phyloP scores from a whole-genome alignment of 345 rosid species.

The Theobroma cacao region DNA sequence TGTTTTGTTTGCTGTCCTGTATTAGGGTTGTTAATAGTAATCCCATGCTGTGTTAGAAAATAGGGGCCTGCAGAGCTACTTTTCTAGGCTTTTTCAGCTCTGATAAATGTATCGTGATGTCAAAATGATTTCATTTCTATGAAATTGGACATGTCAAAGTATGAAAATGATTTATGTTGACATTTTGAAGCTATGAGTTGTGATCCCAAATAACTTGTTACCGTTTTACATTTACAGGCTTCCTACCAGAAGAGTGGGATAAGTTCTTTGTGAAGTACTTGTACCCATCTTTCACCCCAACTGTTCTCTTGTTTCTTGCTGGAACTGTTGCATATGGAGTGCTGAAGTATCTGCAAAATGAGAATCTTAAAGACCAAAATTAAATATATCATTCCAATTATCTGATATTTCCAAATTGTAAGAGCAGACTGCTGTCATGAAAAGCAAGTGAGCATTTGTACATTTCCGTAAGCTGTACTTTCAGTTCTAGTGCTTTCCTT shows the following conservation, averaged over 20 bases:
- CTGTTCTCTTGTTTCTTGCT: constrained; percentile 67
- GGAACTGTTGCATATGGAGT: constrained; percentile 81
- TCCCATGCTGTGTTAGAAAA: not conserved
- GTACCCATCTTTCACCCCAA: constrained; percentile 83
- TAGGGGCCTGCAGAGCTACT: not conserved
- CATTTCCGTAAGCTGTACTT: not conserved
- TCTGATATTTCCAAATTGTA: constrained; percentile 7
- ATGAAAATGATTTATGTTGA: not conserved
- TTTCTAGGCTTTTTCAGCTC: not conserved
- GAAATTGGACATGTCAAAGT: constrained; percentile 3
- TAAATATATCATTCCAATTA: constrained; percentile 21
- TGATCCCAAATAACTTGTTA: constrained; percentile 1
- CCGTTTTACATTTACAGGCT: constrained; percentile 45
- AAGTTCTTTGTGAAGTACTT: constrained; percentile 75
- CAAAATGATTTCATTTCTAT: not conserved
- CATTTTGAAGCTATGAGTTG: not conserved
- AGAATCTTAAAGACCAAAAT: constrained; percentile 55
- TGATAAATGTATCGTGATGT: not conserved
- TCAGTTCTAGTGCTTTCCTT: not conserved
- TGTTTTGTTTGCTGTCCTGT: not conserved
- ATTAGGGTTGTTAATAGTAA: not conserved
- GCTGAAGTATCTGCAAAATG: constrained; percentile 75
- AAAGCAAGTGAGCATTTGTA: not conserved
- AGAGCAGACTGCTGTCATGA: not conserved
- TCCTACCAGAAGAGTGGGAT: constrained; percentile 86